Percentiles rank a stretch among this genome's conserved stretches.
Evolutionary conservation across 2,329 filamentous ascomycete genomes (phyloP).

Genomic region (Cladosporium sp.): DNA sequence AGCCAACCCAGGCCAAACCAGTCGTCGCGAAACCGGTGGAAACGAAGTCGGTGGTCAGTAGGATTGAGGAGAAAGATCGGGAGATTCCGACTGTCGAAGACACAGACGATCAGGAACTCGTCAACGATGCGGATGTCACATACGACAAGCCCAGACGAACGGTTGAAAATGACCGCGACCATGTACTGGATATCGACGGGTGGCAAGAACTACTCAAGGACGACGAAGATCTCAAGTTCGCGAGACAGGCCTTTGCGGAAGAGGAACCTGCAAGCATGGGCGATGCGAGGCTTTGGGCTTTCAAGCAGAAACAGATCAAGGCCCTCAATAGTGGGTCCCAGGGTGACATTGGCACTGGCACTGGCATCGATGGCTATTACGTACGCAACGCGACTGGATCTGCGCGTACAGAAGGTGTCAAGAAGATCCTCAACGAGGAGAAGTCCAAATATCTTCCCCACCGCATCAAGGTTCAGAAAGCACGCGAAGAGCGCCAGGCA

Average conservation of each 20-base stretch:
- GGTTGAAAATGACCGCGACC: constrained; percentile 63
- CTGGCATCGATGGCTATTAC: constrained; percentile 68
- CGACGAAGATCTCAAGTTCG: constrained; percentile 62
- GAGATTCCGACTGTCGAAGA: constrained; percentile 56
- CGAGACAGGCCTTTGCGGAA: constrained; percentile 53
- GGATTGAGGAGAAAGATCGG: constrained; percentile 37
- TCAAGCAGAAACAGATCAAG: constrained; percentile 72
- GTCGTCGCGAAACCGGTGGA: constrained; percentile 25
- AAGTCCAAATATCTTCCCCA: constrained; percentile 98
- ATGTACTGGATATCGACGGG: constrained; percentile 69
- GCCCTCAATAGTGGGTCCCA: constrained; percentile 61
- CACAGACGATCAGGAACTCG: constrained; percentile 48
- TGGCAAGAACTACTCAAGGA: constrained; percentile 70
- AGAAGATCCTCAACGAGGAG: constrained; percentile 94
- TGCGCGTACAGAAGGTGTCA: constrained; percentile 87
- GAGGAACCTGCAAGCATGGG: constrained; percentile 52
- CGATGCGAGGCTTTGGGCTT: constrained; percentile 64
- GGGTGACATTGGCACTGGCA: constrained; percentile 54
- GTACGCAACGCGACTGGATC: constrained; percentile 82
- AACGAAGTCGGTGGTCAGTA: constrained; percentile 38
- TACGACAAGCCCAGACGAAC: constrained; percentile 60
- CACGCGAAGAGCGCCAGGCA: constrained; percentile 87
- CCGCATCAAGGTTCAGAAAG: constrained; percentile 92
- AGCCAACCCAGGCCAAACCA: constrained; percentile 16
- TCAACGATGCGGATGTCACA: constrained; percentile 58